A percentile compares a stretch with the other conserved stretches of the same genome.
Conservation (phyloP, 2,329 filamentous ascomycete genomes). For the Penicillium sp. region DNA sequence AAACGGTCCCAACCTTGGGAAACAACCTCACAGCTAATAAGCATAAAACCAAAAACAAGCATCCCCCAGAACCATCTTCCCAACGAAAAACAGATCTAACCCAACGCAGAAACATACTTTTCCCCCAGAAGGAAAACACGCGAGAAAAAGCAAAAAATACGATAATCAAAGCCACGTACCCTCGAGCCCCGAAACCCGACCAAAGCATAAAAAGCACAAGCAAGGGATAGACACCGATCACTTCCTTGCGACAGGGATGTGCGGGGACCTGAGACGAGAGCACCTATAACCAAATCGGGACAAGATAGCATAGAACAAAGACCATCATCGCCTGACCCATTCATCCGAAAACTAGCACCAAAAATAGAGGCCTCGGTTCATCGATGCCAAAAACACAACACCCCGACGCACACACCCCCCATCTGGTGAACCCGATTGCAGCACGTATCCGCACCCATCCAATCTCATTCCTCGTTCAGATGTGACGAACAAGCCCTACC, state of each 20-base stretch:
- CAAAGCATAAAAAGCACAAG: slow-evolving; percentile 8
- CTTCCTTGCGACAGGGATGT: slow-evolving; percentile 6
- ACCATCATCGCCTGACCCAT: background rate
- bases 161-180: slow-evolving; percentile 7
- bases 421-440: slow-evolving; percentile 1
- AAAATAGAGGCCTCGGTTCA: background rate
- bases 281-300: background rate
- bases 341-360: no score
- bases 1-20: background rate
- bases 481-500: background rate
- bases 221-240: slow-evolving; percentile 13
- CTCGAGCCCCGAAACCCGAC: slow-evolving; percentile 1
- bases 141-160: background rate
- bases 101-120: background rate
- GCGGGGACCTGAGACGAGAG: background rate
- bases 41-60: background rate
- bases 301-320: background rate
- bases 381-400: background rate
- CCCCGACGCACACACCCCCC: background rate
- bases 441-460: background rate
- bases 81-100: background rate
- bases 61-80: background rate
- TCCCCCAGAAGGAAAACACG: background rate
- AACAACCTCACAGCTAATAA: background rate
- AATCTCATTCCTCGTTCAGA: background rate